Base-by-base conservation (phyloP, 1,284 basidiomycete species). In the Cystobasidiaceae sp. region DNA sequence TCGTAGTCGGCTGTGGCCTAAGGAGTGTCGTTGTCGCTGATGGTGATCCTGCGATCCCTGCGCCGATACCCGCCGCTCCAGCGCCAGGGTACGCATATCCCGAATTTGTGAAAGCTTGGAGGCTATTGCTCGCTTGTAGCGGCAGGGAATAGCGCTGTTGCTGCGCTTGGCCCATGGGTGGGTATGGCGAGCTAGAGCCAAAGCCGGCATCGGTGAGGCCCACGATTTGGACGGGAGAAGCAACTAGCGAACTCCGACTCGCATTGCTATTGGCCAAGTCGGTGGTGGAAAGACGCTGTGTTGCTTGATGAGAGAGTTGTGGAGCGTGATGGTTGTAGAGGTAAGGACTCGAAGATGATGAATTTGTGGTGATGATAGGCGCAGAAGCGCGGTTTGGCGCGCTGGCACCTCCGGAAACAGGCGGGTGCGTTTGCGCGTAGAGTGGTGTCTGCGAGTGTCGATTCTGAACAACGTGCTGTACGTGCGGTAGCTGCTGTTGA, bases 141-240 rank as follows among this genome's bases (percentile, higher is more conserved):
- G 60, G 60, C 28, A 62, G 19, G 11, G 46, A 50, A 21, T 62
- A 62, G 30, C 60, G 60, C 32, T 62, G 60, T 19, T 51, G 49
- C 19, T 62, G 60, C 33, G 21, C 23, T 27, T 19, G 15, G 11
- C 51, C 61, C 2, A 64, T 56, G 6, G 61, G 61, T 27, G 61
- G 61, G 30, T 64, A 64, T 7, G 61, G 61, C 33, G 61, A 64
- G 34, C 52, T 64, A 27, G 61, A 45, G 15, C 61, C 61, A 32
- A 64, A 64, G 4, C 61, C 61, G 13, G 52, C 23, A 23, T 56
- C 61, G 33, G 25, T 44, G 9, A 50, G 27, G 21, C 30, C 21
- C 27, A 51, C 25, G 13, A 13, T 13, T 51, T 11, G 13, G 11
- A n/a, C 11, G 37, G 44, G 9, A 46, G 44, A 11, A 23, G 11